Base-by-base conservation (phyloP, 148 eudicot species). In the Fagopyrum esculentum region DNA sequence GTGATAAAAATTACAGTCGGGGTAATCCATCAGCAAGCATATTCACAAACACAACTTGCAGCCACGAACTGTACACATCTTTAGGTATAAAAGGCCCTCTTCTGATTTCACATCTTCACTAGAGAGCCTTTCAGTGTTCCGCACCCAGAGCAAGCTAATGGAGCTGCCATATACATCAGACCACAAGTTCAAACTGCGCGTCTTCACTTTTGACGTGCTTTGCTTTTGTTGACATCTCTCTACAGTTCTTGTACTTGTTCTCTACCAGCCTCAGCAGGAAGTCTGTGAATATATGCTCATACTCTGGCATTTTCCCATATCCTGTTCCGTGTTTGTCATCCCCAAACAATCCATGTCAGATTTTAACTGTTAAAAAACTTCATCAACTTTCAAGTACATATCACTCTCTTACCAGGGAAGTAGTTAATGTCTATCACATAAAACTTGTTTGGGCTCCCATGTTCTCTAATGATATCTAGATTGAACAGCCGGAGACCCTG, bases 351-450 rank as follows among this genome's bases (percentile, higher is more conserved):
- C 40, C 40, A 35, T 35, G 40, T 35, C 40, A 35, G 40, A 35
- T 35, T 35, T 35, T 35, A 1, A 35, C 40, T 35, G 40, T 35
- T 35, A 35, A 35, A 35, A 35, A 35, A 2, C 40, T 35, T 35
- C 40, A 35, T 6, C 52, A 49, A 49, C 9, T 49, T 49, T 1
- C 0, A 49, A 49, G 11, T 49, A 49, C 9, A 1, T 49, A 49
- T 49, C 51, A 49, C 50, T 12, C 45, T 80, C 86, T 77, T 78
- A 92, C 99, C 99, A 76, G 99, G 99, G 79, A 95, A 95, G 80
- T 95, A 92, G 77, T 95, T 95, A 30, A 95, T 95, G 71, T 95
- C 99, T 47, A 95, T 89, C 61, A 95, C 97, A 80, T 92, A 95
- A 74, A 79, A 92, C 26, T 82, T 87, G 74, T 88, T 84, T 48